Percentiles rank a stretch among this genome's conserved stretches.
phyloP scores from a whole-genome alignment of 2,329 filamentous ascomycete genomes.

The Ceratocystis ficicola region DNA sequence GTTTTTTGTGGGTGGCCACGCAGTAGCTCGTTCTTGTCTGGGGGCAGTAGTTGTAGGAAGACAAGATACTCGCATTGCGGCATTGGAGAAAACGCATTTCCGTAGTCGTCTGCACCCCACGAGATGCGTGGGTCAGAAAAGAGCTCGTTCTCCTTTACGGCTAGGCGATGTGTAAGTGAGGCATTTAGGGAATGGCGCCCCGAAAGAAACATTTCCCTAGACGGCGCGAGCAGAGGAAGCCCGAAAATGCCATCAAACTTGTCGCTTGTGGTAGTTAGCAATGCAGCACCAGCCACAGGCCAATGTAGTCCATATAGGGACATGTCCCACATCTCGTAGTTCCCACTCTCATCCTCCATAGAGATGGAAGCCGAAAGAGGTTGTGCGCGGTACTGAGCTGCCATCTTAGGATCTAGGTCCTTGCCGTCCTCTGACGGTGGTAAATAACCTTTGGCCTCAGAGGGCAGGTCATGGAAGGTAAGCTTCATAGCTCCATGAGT shows the following conservation, averaged over 20 bases:
- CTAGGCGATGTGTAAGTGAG: slow-evolving; percentile 55
- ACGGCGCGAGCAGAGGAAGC: slow-evolving; percentile 66
- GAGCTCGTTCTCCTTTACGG: slow-evolving; percentile 50
- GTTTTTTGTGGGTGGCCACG: slow-evolving; percentile 1
- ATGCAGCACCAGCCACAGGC: slow-evolving; percentile 61
- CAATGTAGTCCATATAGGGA: slow-evolving; percentile 76
- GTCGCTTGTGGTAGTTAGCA: slow-evolving; percentile 82
- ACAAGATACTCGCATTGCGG: slow-evolving; percentile 73
- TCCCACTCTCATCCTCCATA: slow-evolving; percentile 18
- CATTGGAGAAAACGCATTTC: slow-evolving; percentile 32
- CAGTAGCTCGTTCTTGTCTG: slow-evolving; percentile 28
- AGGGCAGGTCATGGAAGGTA: slow-evolving; percentile 20
- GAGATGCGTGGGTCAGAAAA: slow-evolving; percentile 52
- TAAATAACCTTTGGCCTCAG: slow-evolving; percentile 4
- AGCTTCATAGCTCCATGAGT: slow-evolving; percentile 49
- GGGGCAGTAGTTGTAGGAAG: slow-evolving; percentile 65
- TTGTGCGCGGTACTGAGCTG: slow-evolving; percentile 17
- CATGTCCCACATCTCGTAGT: slow-evolving; percentile 59
- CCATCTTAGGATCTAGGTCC: slow-evolving; percentile 26
- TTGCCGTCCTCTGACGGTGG: slow-evolving; percentile 16
- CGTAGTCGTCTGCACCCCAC: slow-evolving; percentile 54
- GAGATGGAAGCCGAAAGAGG: slow-evolving; percentile 19
- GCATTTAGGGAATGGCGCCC: slow-evolving; percentile 56
- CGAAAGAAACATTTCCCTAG: slow-evolving; percentile 43
- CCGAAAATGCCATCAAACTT: slow-evolving; percentile 89